These are phyloP conservation scores for Voacanga thouarsii DNA, from an alignment of 257 asterid species.

Conservation along the genomic window DNA sequence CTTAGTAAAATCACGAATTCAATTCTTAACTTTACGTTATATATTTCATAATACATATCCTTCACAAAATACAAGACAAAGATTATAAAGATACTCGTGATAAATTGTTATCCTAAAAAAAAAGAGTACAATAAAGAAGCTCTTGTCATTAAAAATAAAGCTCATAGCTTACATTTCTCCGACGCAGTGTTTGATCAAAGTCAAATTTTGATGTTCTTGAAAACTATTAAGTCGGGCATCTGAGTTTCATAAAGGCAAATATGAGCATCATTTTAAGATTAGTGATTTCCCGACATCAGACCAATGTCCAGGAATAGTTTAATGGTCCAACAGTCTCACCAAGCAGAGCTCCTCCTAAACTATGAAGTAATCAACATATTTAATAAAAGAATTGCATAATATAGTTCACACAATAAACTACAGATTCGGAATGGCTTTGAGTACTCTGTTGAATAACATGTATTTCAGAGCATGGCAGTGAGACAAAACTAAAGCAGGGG, in stretches of 20 bases:
- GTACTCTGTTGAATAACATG: not conserved
- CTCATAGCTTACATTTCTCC: not conserved
- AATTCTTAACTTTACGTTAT: too few species aligned
- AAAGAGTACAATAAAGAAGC: too few species aligned
- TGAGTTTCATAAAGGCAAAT: too few species aligned
- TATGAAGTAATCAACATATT: constrained; percentile 5
- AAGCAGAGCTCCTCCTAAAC: not conserved
- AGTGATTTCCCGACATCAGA: not conserved
- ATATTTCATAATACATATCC: too few species aligned
- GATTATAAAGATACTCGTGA: too few species aligned
- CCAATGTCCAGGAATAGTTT: not conserved
- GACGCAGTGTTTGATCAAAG: not conserved
- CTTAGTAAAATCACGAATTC: too few species aligned
- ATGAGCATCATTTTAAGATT: not conserved
- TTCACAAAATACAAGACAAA: too few species aligned
- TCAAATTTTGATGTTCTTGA: too few species aligned
- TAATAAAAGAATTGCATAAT: constrained; percentile 1
- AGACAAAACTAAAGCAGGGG: not conserved
- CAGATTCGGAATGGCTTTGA: not conserved
- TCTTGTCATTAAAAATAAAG: not conserved
- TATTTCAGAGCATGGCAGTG: not conserved
- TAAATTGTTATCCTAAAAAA: too few species aligned
- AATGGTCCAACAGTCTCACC: not conserved
- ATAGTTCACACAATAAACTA: not conserved
- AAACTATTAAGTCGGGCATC: too few species aligned